A percentile compares a stretch with the other conserved stretches of the same genome.
phyloP scores from a whole-genome alignment of 352 stramenopile genomes.

The Globisporangium perplexum region DNA sequence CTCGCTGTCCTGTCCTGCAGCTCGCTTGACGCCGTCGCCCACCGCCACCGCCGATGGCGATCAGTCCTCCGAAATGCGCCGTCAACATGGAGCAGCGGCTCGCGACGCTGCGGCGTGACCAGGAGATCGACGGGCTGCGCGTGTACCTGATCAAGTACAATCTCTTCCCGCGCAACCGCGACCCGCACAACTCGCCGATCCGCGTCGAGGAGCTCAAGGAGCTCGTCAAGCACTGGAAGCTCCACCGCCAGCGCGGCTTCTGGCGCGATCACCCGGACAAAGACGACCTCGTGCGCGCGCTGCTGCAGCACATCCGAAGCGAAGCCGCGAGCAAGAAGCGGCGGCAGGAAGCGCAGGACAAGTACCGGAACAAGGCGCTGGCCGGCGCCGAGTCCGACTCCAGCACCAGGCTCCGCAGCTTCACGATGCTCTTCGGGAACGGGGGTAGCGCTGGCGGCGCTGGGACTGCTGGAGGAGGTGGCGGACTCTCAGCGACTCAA shows the following conservation, averaged over 20 bases:
- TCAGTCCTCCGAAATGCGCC: slow-evolving; percentile 76
- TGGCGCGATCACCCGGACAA: slow-evolving; percentile 89
- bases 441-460: background rate
- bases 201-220: slow-evolving; percentile 89
- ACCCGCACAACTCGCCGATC: slow-evolving; percentile 83
- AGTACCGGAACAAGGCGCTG: slow-evolving; percentile 44
- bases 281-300: slow-evolving; percentile 82
- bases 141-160: slow-evolving; percentile 88
- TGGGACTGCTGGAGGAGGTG: background rate
- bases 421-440: slow-evolving; percentile 49
- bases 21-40: too few species aligned
- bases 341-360: slow-evolving; percentile 74
- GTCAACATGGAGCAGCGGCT: slow-evolving; percentile 86
- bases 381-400: slow-evolving; percentile 17
- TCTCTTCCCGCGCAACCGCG: slow-evolving; percentile 76
- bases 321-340: slow-evolving; percentile 78
- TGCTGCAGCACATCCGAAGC: slow-evolving; percentile 82
- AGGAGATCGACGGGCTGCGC: slow-evolving; percentile 79
- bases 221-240: slow-evolving; percentile 89
- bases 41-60: slow-evolving; percentile 29
- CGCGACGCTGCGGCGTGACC: slow-evolving; percentile 63
- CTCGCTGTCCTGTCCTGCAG: too few species aligned
- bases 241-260: slow-evolving; percentile 85
- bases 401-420: slow-evolving; percentile 40
- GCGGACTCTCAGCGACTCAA: background rate